Base-by-base conservation (phyloP, 1,284 basidiomycete genomes). In the Ceratobasidium sp. region DNA sequence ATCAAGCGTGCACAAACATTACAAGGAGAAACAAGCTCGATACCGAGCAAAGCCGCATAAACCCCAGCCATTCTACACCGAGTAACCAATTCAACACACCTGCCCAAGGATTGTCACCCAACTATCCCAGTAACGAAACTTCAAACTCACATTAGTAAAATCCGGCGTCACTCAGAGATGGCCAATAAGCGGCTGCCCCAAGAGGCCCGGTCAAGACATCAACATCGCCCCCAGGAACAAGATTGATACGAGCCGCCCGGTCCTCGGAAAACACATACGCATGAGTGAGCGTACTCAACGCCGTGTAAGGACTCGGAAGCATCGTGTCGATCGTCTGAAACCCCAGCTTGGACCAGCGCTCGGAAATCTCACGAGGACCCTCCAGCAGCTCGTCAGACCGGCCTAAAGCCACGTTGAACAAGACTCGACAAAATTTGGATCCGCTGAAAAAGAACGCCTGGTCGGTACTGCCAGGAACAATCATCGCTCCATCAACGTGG, bases 371-470 rank as follows among this genome's bases (percentile, higher is more conserved):
- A 27, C 55, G 46, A 8, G 73, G 73, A 16, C 73, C 73, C 12
- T 76, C 73, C 12, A 76, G 35, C 35, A 76, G 41, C 33, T 76
- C 50, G 48, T 76, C 73, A 10, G 62, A 23, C 14, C 33, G 33
- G n/a, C 20, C 41, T 16, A 6, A 2, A 14, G 59, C 71, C 4
- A 18, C 23, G 14, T 33, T 57, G 16, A 54, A 76, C 16, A 14
- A 38, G 4, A 76, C 52, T 7, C 73, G 62, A 20, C 35, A 44
- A 8, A 66, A 65, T 12, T 66, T 50, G 23, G 65, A 23, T 18
- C 73, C 64, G 38, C 73, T 55, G 23, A 76, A 66, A 33, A 67
- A 44, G 62, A 27, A 76, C n/a, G 64, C 62, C 52, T 76, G 20
- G 52, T 76, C 52, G 1, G 48, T 57, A 3, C n/a, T 65, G 2